Conservation (phyloP, 345 rosid species). For the Microcos paniculata region DNA sequence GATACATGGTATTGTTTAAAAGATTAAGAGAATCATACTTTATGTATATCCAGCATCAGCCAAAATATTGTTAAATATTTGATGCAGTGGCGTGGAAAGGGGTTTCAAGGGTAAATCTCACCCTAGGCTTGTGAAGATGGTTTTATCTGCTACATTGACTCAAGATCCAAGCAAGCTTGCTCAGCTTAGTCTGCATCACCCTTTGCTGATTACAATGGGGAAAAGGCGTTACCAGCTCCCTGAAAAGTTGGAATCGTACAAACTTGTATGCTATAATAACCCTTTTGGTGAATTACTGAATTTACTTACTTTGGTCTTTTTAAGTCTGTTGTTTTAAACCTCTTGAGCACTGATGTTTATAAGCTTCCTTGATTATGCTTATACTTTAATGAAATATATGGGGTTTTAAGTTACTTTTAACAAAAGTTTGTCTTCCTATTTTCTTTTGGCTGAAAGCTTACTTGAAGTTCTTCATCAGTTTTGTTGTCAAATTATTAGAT, state of each 20-base stretch:
- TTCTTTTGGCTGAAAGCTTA: background rate
- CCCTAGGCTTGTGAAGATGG: conserved; percentile 90
- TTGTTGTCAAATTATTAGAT: background rate
- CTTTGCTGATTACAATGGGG: conserved; percentile 85
- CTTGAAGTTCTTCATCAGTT: background rate
- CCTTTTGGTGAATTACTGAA: background rate
- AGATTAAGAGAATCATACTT: background rate
- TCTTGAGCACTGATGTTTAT: background rate
- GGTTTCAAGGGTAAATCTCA: conserved; percentile 75
- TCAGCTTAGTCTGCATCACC: conserved; percentile 91
- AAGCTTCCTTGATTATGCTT: background rate
- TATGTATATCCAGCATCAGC: background rate
- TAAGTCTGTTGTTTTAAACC: conserved; percentile 13
- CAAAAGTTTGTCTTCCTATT: background rate
- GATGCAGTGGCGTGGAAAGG: conserved; percentile 75
- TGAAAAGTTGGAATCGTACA: conserved; percentile 77
- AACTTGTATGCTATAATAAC: conserved; percentile 55
- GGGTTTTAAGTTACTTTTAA: background rate
- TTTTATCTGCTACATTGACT: conserved; percentile 88
- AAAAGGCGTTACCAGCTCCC: conserved; percentile 72
- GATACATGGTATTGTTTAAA: background rate
- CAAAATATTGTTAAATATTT: conserved; percentile 5
- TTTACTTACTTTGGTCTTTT: background rate
- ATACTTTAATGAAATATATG: background rate
- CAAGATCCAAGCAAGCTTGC: conserved; percentile 97